Evolutionary conservation across 345 rosid genomes (phyloP), one percentile per base, ranked within the genome.

Genomic region (Pugionium dolabratum): DNA sequence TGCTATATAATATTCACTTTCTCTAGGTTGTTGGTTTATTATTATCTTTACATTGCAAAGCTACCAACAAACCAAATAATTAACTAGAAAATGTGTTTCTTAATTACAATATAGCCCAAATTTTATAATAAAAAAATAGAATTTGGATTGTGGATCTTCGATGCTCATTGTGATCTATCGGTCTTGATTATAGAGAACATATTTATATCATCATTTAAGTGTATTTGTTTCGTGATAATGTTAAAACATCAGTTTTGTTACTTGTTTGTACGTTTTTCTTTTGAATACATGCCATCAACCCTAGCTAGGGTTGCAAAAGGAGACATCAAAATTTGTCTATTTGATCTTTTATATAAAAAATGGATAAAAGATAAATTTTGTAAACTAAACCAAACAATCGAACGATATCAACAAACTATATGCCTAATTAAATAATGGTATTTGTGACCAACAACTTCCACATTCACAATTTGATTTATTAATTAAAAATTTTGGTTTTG

Each of bases 41-140:
- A n/a, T 30, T 48, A 36, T 40, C 37, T 55, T 56, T 34, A n/a
- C 9, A 55, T 35, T 43, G 4, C 33, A 45, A 47, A 54, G 45
- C 69, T 32, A 37, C 45, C 70, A 40, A 64, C 59, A 56, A 71
- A 56, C 64, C 26, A 47, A 71, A 71, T 64, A 56, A 55, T 71
- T 64, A 48, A 47, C 36, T 3, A 30, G 7, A 70, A 50, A 25
- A 9, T 3, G 36, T 31, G 36, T 54, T 46, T 55, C 1, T 25
- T 27, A 28, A 39, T 28, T 37, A 25, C 48, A 61, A 10, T 46
- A 45, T 9, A 54, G 10, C 9, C 56, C 28, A 39, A n/a, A 9
- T 7, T 52, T 27, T 31, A 9, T 18, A 18, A 18, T 18, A 18
- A 28, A 33, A 18, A 52, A 32, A 32, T 10, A 18, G 18, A 18